These are phyloP conservation scores for Oryza nivara DNA, from an alignment of 176 grass and related monocot genomes.

Conservation along the genomic window DNA sequence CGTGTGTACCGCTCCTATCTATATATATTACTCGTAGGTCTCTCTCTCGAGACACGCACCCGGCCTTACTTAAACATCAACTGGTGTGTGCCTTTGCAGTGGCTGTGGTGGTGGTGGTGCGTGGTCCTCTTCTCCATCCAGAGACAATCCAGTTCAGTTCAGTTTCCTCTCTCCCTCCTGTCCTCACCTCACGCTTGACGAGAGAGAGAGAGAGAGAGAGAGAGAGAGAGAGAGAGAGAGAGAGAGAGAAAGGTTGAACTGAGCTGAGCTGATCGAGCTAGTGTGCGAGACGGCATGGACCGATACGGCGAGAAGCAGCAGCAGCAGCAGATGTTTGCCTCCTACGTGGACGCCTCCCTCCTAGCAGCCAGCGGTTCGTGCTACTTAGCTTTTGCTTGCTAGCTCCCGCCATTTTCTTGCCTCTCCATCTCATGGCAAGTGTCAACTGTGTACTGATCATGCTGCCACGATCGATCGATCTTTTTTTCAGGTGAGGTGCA, in stretches of 20 bases:
- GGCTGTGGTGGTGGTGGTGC: not conserved
- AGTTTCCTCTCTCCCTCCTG: not conserved
- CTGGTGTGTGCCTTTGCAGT: not conserved
- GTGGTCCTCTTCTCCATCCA: constrained; percentile 35
- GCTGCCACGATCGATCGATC: not conserved
- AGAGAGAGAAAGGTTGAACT: not conserved
- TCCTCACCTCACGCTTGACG: constrained; percentile 10
- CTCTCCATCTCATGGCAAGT: not conserved
- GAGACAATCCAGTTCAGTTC: constrained; percentile 8
- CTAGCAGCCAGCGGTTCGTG: constrained; percentile 37
- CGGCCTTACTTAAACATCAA: constrained; percentile 48
- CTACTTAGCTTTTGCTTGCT: not conserved
- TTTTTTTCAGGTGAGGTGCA: constrained; percentile 13
- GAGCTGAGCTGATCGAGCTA: constrained; percentile 8
- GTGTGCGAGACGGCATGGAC: constrained; percentile 43
- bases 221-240: too few species aligned
- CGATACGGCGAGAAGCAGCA: constrained; percentile 35
- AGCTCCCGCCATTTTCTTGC: not conserved
- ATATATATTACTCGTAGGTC: constrained; percentile 51
- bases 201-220: not conserved
- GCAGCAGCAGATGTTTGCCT: constrained; percentile 41
- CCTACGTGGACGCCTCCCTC: constrained; percentile 44
- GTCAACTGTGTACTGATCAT: not conserved
- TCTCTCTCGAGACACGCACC: constrained; percentile 63
- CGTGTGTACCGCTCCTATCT: not conserved